A percentile compares a stretch with the other conserved stretches of the same genome.
Evolutionary conservation across 2,329 filamentous ascomycete genomes (phyloP).

Genomic region (Botrytis cinerea): DNA sequence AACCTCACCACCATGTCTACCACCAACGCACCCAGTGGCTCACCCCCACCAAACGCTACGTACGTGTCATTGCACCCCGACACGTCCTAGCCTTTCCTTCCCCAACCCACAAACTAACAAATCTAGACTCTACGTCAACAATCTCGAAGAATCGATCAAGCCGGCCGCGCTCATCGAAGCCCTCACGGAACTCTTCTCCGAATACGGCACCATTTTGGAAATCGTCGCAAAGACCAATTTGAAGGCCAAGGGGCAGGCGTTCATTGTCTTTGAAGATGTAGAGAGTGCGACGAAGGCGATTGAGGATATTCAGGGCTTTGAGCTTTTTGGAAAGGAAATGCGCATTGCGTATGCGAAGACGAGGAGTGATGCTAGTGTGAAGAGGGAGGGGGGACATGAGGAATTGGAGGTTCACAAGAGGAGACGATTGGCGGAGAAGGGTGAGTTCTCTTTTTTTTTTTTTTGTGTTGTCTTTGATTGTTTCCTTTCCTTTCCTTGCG

Average conservation of each 20-base stretch:
- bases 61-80: conserved; percentile 75
- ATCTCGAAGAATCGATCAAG: conserved; percentile 91
- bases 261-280: conserved; percentile 84
- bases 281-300: conserved; percentile 80
- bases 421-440: conserved; percentile 83
- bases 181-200: conserved; percentile 76
- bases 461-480: not conserved
- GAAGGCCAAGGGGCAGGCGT: conserved; percentile 92
- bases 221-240: conserved; percentile 87
- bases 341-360: conserved; percentile 78
- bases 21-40: conserved; percentile 8
- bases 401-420: conserved; percentile 87
- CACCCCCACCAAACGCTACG: conserved; percentile 57
- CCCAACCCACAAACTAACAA: not conserved
- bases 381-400: conserved; percentile 70
- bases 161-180: conserved; percentile 72
- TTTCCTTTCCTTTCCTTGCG: not conserved
- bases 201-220: conserved; percentile 84
- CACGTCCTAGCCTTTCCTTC: conserved; percentile 47
- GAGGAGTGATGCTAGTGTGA: conserved; percentile 83
- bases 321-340: conserved; percentile 91
- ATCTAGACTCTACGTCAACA: conserved; percentile 68
- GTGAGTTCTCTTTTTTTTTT: conserved; percentile 49
- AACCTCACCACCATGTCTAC: conserved; percentile 12
- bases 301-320: conserved; percentile 88